These are phyloP conservation scores for Penicillium sp. DNA, from an alignment of 2,329 filamentous ascomycete species.

Conservation along the genomic window DNA sequence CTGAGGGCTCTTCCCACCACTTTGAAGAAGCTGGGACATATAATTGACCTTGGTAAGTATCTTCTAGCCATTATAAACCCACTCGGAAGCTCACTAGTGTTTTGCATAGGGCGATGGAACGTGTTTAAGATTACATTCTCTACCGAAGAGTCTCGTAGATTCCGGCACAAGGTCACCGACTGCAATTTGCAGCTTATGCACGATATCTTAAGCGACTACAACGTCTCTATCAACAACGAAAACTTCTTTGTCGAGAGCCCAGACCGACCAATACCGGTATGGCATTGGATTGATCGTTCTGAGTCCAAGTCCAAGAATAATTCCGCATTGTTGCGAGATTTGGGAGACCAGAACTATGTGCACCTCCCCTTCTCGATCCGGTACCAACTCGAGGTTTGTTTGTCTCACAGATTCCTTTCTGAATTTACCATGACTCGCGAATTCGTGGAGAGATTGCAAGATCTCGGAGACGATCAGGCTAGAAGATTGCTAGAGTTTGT, in stretches of 20 bases:
- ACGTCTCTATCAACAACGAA: conserved; percentile 54
- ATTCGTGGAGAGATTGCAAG: conserved; percentile 62
- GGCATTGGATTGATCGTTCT: conserved; percentile 41
- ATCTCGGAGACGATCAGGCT: conserved; percentile 53
- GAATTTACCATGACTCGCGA: conserved; percentile 67
- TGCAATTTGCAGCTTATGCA: conserved; percentile 45
- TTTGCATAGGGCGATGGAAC: conserved; percentile 57
- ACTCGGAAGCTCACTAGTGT: conserved; percentile 7
- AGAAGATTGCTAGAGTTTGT: conserved; percentile 69
- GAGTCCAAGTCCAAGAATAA: conserved; percentile 25
- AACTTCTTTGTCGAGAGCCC: conserved; percentile 41
- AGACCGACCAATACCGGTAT: conserved; percentile 28
- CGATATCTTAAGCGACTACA: conserved; percentile 65
- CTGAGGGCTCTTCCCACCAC: conserved; percentile 41
- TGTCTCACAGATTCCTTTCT: conserved; percentile 73
- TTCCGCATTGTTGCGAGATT: conserved; percentile 34
- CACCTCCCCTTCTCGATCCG: conserved; percentile 66
- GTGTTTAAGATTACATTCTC: conserved; percentile 54
- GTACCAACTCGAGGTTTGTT: conserved; percentile 89
- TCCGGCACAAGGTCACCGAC: conserved; percentile 5
- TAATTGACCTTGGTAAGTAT: conserved; percentile 57
- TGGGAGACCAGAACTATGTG: conserved; percentile 35
- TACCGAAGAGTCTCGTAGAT: conserved; percentile 6
- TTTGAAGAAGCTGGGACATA: conserved; percentile 48
- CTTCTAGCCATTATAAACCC: no score